These are phyloP conservation scores for Filobasidium uniguttulatum DNA, from an alignment of 1,284 basidiomycete genomes.

Conservation along the genomic window DNA sequence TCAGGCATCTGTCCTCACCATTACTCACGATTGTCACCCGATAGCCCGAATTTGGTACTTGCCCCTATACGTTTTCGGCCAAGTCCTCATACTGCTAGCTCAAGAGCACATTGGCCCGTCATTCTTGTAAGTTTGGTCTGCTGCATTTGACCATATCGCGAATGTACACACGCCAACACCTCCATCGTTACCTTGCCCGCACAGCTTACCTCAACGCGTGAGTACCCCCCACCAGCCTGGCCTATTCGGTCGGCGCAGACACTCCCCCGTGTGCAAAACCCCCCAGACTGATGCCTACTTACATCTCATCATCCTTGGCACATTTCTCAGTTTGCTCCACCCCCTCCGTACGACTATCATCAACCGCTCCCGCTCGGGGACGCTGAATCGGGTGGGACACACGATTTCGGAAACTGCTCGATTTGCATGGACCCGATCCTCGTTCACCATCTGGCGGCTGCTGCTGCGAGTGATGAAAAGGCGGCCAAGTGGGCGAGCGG, in stretches of 20 bases:
- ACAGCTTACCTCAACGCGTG: slow-evolving; percentile 25
- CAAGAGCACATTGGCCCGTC: slow-evolving; percentile 66
- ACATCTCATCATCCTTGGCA: slow-evolving; percentile 1
- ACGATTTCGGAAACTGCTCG: slow-evolving; percentile 64
- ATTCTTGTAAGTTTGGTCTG: slow-evolving; percentile 48
- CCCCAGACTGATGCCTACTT: not conserved
- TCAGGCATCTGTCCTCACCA: slow-evolving; percentile 63
- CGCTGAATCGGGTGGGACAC: slow-evolving; percentile 54
- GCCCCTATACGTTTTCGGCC: slow-evolving; percentile 49
- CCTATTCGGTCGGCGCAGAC: too few relatives aligned
- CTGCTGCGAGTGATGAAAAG: slow-evolving; percentile 26
- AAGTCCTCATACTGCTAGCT: slow-evolving; percentile 52
- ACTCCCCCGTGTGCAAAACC: too few relatives aligned
- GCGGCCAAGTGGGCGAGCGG: slow-evolving; percentile 19
- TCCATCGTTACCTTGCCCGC: not conserved
- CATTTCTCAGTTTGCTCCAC: slow-evolving; percentile 45
- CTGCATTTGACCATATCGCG: too few relatives aligned
- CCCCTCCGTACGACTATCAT: slow-evolving; percentile 67
- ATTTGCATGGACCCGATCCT: slow-evolving; percentile 81
- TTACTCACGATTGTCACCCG: slow-evolving; percentile 43
- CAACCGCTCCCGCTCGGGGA: slow-evolving; percentile 57
- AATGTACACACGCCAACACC: not conserved
- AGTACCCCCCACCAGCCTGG: slow-evolving; percentile 8
- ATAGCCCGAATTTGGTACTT: slow-evolving; percentile 56
- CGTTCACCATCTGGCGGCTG: slow-evolving; percentile 39